Percentiles rank a stretch among this genome's conserved stretches.
These are phyloP conservation scores for Gynochthodes officinalis DNA, from an alignment of 257 asterid species.

Conservation along the genomic window DNA sequence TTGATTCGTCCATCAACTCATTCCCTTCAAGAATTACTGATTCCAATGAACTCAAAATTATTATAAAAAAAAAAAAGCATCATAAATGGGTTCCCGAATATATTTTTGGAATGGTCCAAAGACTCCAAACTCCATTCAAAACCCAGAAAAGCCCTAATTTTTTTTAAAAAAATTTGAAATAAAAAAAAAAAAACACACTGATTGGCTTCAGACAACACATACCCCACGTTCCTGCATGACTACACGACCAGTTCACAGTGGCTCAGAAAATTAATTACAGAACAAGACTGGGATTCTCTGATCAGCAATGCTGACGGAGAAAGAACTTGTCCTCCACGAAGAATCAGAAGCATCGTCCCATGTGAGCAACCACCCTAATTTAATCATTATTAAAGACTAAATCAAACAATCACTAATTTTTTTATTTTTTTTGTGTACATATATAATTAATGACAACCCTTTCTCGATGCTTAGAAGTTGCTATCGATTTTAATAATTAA, in stretches of 20 bases:
- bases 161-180: too few relatives aligned
- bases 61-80: not conserved
- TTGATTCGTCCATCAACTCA: not conserved
- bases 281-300: slow-evolving; percentile 33
- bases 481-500: not conserved
- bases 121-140: not conserved
- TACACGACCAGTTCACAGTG: not conserved
- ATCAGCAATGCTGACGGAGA: not conserved
- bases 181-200: slow-evolving; percentile 6
- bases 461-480: slow-evolving; percentile 6
- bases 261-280: slow-evolving; percentile 15
- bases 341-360: slow-evolving; percentile 34
- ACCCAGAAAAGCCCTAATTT: not conserved
- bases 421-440: not conserved
- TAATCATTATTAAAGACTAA: slow-evolving; percentile 13
- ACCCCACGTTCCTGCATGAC: slow-evolving; percentile 30
- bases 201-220: slow-evolving; percentile 6
- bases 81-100: not conserved
- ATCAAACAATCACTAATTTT: not conserved
- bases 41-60: not conserved
- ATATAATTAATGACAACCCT: slow-evolving; percentile 16
- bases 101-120: not conserved
- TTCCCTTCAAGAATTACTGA: not conserved
- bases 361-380: slow-evolving; percentile 24
- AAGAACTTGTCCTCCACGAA: slow-evolving; percentile 17